A percentile compares a stretch with the other conserved stretches of the same genome.
phyloP scores from a whole-genome alignment of 345 rosid genomes.

The Hibiscus mutabilis region DNA sequence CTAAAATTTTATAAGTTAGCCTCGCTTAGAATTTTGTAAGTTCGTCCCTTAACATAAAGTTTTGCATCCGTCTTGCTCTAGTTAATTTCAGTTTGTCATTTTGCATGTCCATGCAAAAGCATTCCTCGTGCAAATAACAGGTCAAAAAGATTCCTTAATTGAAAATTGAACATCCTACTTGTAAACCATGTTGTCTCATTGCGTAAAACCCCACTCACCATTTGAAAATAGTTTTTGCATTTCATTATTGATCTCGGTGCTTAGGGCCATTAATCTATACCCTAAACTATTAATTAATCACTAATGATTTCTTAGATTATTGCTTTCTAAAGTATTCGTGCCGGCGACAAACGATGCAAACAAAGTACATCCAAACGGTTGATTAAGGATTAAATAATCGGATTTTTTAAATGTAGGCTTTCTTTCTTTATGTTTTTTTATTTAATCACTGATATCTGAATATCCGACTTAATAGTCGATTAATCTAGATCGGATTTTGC shows the following conservation, averaged over 20 bases:
- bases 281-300: neutral
- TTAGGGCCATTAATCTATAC: neutral
- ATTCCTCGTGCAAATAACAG: slow-evolving; percentile 23
- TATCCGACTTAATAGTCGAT: no score
- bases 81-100: slow-evolving; percentile 5
- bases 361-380: slow-evolving; percentile 21
- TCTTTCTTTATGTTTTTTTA: neutral
- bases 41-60: no score
- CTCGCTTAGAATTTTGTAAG: no score
- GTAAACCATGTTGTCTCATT: slow-evolving; percentile 24
- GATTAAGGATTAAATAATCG: slow-evolving; percentile 11
- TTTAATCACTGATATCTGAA: no score
- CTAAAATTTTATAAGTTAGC: no score
- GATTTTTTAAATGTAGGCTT: neutral
- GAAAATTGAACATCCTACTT: slow-evolving; percentile 20
- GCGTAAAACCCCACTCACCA: slow-evolving; percentile 14
- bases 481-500: no score
- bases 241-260: slow-evolving; percentile 8
- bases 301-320: slow-evolving; percentile 10
- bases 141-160: slow-evolving; percentile 40
- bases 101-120: slow-evolving; percentile 5
- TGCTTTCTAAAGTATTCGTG: slow-evolving; percentile 21
- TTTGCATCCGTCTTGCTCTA: neutral
- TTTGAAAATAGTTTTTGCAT: slow-evolving; percentile 12
- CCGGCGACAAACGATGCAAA: slow-evolving; percentile 24